Conservation (phyloP, 2,329 filamentous ascomycete genomes). For the Davidsoniella australis region DNA sequence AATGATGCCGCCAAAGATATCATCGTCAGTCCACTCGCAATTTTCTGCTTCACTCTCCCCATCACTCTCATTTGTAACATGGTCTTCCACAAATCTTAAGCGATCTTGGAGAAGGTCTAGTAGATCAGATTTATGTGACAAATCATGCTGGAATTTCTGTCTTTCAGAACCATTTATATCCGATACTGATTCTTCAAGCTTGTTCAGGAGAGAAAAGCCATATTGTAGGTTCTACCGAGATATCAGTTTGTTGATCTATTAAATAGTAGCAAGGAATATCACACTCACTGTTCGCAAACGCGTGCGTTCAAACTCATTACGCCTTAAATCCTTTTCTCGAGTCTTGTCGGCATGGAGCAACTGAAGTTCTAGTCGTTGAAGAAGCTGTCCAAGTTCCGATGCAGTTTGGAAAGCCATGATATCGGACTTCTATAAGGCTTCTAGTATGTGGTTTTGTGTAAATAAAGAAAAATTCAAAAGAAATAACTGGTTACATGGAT, state of each 20-base stretch:
- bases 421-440: background rate
- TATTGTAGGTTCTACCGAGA: constrained; percentile 2
- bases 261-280: background rate
- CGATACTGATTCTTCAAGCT: background rate
- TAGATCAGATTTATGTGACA: constrained; percentile 1
- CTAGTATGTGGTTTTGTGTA: too few species aligned
- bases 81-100: constrained; percentile 2
- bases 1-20: constrained; percentile 37
- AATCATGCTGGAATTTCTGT: background rate
- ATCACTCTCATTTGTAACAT: constrained; percentile 14
- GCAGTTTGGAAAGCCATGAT: constrained; percentile 14
- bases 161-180: background rate
- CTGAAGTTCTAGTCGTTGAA: constrained; percentile 47
- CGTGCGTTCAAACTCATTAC: constrained; percentile 11
- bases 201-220: constrained; percentile 1
- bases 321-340: constrained; percentile 23
- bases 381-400: constrained; percentile 43
- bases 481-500: too few species aligned
- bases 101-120: constrained; percentile 4
- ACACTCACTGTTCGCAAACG: constrained; percentile 6
- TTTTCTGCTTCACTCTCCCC: constrained; percentile 23
- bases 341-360: constrained; percentile 46
- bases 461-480: too few species aligned
- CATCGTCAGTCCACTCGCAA: constrained; percentile 37
- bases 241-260: background rate